A percentile compares a stretch with the other conserved stretches of the same genome.
Evolutionary conservation across 495 filamentous ascomycete species (phyloP).

Genomic region (Trichodelitschia bisporula): DNA sequence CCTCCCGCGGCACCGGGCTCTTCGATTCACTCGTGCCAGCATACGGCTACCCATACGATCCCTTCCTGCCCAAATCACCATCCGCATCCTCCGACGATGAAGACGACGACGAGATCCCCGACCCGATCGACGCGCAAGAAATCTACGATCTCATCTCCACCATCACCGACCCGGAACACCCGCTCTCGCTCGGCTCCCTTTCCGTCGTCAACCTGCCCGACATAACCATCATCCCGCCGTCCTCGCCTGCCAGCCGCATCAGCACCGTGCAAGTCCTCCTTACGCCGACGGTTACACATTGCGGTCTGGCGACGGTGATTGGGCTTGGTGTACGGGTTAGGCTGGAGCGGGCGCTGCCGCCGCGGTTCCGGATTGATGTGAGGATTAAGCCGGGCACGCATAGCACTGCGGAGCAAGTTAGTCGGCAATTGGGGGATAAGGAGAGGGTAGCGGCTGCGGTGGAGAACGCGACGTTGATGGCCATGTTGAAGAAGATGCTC

Average conservation of each 20-base stretch:
- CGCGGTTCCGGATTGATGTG: constrained; percentile 82
- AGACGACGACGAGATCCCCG: constrained; percentile 37
- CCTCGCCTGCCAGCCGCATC: constrained; percentile 17
- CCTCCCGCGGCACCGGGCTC: constrained; percentile 19
- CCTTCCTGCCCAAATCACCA: constrained; percentile 20
- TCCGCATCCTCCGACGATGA: constrained; percentile 19
- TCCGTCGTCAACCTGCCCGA: constrained; percentile 87
- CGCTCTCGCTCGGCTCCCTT: constrained; percentile 71
- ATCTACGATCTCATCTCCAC: constrained; percentile 85
- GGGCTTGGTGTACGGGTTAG: constrained; percentile 80
- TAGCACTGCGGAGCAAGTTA: constrained; percentile 78
- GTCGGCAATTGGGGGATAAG: constrained; percentile 89
- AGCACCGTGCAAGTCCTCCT: constrained; percentile 42
- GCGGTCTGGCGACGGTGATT: constrained; percentile 87
- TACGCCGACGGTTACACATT: constrained; percentile 95
- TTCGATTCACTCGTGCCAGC: constrained; percentile 20
- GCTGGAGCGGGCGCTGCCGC: constrained; percentile 70
- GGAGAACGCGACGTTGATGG: constrained; percentile 77
- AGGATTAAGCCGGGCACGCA: constrained; percentile 92
- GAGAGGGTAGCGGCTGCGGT: constrained; percentile 85
- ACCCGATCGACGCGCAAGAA: constrained; percentile 88
- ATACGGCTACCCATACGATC: constrained; percentile 27
- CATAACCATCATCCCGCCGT: constrained; percentile 46
- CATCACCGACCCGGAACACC: constrained; percentile 91
- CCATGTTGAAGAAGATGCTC: constrained; percentile 83